Conservation (phyloP, 208 protist species). For the Crithidia acanthocephali region DNA sequence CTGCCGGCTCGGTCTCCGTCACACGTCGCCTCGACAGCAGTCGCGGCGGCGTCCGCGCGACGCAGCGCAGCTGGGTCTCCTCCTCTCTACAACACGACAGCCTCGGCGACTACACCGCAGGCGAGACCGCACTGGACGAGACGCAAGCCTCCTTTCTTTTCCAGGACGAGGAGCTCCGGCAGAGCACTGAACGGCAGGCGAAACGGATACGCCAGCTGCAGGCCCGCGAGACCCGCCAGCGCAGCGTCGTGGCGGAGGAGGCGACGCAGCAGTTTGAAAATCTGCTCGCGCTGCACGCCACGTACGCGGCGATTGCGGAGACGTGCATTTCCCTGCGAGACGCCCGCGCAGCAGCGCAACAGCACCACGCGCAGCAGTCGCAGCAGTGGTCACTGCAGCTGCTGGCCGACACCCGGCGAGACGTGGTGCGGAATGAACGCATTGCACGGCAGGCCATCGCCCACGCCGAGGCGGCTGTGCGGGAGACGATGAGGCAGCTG, state of each 20-base stretch:
- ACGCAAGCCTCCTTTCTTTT: not conserved
- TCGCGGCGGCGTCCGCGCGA: not conserved
- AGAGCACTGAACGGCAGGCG: slow-evolving; percentile 12
- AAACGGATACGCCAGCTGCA: slow-evolving; percentile 26
- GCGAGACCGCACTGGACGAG: slow-evolving; percentile 1
- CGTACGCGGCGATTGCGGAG: slow-evolving; percentile 13
- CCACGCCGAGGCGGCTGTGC: slow-evolving; percentile 25
- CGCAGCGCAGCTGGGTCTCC: not conserved
- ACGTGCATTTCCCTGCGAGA: slow-evolving; percentile 14
- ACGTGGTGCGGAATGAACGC: slow-evolving; percentile 22
- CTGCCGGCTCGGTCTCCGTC: not conserved
- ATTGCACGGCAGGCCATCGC: slow-evolving; percentile 4
- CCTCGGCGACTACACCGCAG: not conserved
- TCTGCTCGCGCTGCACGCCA: slow-evolving; percentile 1
- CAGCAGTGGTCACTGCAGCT: slow-evolving; percentile 35
- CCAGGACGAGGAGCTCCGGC: slow-evolving; percentile 14
- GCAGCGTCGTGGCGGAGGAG: slow-evolving; percentile 26
- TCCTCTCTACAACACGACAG: slow-evolving; percentile 4
- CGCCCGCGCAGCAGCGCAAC: not conserved
- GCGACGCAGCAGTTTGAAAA: slow-evolving; percentile 13
- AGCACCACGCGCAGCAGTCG: not conserved
- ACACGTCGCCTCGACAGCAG: not conserved
- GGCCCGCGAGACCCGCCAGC: slow-evolving; percentile 30
- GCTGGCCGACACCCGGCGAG: slow-evolving; percentile 19
- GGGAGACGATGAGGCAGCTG: slow-evolving; percentile 31